Percentiles rank a stretch among this genome's conserved stretches.
Conservation (phyloP, 106 monocot species). For the Dioscorea dumetorum region DNA sequence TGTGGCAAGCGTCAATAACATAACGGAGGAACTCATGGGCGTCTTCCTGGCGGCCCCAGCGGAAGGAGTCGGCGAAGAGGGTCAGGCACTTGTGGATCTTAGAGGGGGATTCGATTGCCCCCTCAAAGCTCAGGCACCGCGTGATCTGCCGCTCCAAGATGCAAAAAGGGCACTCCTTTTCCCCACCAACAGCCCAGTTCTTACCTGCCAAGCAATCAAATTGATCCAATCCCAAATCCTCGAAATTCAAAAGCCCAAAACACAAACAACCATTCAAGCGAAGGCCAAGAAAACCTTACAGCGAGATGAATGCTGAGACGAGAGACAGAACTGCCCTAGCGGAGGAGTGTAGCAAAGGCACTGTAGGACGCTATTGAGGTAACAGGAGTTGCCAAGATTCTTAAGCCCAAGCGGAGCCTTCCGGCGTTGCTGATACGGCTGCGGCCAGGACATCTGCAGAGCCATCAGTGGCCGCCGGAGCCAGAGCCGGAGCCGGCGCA, state of each 20-base stretch:
- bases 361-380: slow-evolving; percentile 96
- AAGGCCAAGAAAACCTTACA: slow-evolving; percentile 34
- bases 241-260: not conserved
- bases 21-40: slow-evolving; percentile 97
- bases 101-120: slow-evolving; percentile 50
- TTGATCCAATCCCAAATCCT: slow-evolving; percentile 1
- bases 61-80: slow-evolving; percentile 77
- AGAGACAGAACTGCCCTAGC: slow-evolving; percentile 85
- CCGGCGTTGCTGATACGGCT: slow-evolving; percentile 24
- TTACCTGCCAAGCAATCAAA: slow-evolving; percentile 32
- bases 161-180: slow-evolving; percentile 81
- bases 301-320: slow-evolving; percentile 56
- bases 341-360: slow-evolving; percentile 95
- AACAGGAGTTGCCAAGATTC: slow-evolving; percentile 94
- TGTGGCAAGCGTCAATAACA: slow-evolving; percentile 84
- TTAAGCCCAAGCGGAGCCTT: slow-evolving; percentile 69
- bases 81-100: slow-evolving; percentile 65
- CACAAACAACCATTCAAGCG: not conserved
- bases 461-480: slow-evolving; percentile 24
- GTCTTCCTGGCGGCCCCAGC: slow-evolving; percentile 90
- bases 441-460: slow-evolving; percentile 60
- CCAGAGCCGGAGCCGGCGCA: not conserved
- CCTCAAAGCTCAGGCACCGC: slow-evolving; percentile 46
- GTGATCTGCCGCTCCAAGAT: slow-evolving; percentile 80
- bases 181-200: slow-evolving; percentile 28